Conservation (phyloP, 495 filamentous ascomycete genomes). For the Penicillium angulare region DNA sequence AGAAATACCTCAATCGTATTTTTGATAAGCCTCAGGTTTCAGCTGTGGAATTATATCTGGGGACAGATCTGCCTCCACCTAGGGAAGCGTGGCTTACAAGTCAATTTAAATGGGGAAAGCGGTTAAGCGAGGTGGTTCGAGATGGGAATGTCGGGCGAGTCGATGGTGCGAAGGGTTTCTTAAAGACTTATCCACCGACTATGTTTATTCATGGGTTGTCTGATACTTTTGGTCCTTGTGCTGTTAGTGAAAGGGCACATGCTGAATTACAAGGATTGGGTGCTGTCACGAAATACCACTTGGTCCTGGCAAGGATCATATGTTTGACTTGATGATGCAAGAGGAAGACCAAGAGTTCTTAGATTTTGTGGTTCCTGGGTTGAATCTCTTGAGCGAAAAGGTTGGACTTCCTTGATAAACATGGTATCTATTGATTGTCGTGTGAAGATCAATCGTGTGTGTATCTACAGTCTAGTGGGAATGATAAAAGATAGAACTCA, state of each 20-base stretch:
- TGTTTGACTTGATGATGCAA: background rate
- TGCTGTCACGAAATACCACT: background rate
- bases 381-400: background rate
- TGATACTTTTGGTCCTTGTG: background rate
- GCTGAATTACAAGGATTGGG: background rate
- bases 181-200: background rate
- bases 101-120: background rate
- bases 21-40: background rate
- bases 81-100: background rate
- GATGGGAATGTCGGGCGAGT: background rate
- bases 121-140: background rate
- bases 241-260: background rate
- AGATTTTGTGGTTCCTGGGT: background rate
- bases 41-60: background rate
- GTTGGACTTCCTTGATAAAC: background rate
- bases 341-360: background rate
- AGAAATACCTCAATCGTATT: background rate
- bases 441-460: no score
- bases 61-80: background rate
- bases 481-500: no score
- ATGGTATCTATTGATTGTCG: no score
- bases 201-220: background rate
- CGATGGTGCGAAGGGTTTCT: background rate
- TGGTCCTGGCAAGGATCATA: background rate
- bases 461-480: no score